Base-by-base conservation (phyloP, 768 basidiomycete species). In the Udeniomyces megalosporus region DNA sequence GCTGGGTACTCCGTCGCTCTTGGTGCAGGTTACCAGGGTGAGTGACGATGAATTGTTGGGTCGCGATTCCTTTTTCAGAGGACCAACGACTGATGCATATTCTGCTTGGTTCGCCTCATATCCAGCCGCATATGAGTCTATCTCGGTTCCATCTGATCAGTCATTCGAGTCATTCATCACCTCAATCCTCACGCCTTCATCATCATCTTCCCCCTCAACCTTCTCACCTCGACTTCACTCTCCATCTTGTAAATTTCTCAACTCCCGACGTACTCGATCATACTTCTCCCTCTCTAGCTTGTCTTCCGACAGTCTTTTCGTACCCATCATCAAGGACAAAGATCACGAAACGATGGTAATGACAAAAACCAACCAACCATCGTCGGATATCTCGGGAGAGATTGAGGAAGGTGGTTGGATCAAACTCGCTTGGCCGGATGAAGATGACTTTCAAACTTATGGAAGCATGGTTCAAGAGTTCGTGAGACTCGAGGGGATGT, bases 391-490 rank as follows among this genome's bases (percentile, higher is more conserved):
- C n/a, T n/a, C n/a, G n/a, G 51, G 51, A 20, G 51, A 22, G 14
- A 76, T 78, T 2, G 86, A 88, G 34, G 84, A 85, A 73, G 76
- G 84, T 35, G 88, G 88, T 17, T 73, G 88, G 51, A 83, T 81
- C 34, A 88, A 87, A 73, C 83, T 89, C 6, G 86, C 88, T 0
- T 86, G 88, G 63, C 81, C 87, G 15, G 88, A 90, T 70, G 74
- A 81, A 58, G 88, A 90, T 72, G 83, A 86, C 60, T 88, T 88
- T 73, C 80, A 86, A 81, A 80, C 84, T 0, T 90, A 90, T 70
- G 86, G 86, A 22, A 81, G 85, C 38, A 84, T 88, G 70, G 84
- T 89, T 20, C 84, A 86, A 29, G 88, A 90, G 74, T 89, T 82
- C 71, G 82, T 80, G 75, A 77, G 88, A 46, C 73, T 90, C 67